A percentile compares a stretch with the other conserved stretches of the same genome.
Conservation (phyloP, 2,329 filamentous ascomycete species). For the Ceratocystis lukuohia region DNA sequence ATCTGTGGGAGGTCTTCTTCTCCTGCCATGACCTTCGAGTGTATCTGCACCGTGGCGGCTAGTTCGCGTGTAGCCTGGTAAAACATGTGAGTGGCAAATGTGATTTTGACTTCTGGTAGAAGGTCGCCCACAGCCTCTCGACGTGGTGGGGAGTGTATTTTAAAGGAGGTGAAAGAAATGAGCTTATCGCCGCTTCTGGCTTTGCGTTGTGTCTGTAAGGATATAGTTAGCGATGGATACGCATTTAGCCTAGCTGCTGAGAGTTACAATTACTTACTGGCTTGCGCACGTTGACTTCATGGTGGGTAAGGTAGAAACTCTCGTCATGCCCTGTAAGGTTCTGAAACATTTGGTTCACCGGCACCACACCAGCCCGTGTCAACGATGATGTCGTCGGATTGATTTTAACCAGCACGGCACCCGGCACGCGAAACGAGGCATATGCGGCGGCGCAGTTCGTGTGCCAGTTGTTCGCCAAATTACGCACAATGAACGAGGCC, state of each 20-base stretch:
- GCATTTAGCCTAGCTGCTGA: neutral
- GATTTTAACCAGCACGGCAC: neutral
- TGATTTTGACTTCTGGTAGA: neutral
- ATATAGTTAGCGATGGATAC: neutral
- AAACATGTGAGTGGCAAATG: conserved; percentile 15
- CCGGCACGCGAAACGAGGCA: conserved; percentile 10
- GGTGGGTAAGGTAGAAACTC: conserved; percentile 4
- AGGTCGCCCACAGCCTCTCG: neutral
- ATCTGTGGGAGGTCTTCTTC: neutral
- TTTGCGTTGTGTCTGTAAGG: conserved; percentile 1
- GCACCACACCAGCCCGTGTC: conserved; percentile 4
- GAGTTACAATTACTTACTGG: conserved; percentile 5
- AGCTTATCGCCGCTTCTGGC: conserved; percentile 12
- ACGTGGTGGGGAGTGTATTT: neutral
- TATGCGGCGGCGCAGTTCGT: conserved; percentile 4
- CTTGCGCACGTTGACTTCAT: conserved; percentile 13
- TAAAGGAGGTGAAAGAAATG: conserved; percentile 15
- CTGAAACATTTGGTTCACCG: conserved; percentile 10
- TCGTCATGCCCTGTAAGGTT: conserved; percentile 6
- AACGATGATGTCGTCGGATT: conserved; percentile 10
- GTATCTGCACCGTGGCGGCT: conserved; percentile 14
- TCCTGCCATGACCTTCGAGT: conserved; percentile 5
- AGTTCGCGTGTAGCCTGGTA: conserved; percentile 12
- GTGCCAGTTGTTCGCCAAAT: conserved; percentile 15
- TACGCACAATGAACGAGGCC: conserved; percentile 33